These are phyloP conservation scores for Solanum ossicruentum DNA, from an alignment of 257 asterid species.

Conservation along the genomic window DNA sequence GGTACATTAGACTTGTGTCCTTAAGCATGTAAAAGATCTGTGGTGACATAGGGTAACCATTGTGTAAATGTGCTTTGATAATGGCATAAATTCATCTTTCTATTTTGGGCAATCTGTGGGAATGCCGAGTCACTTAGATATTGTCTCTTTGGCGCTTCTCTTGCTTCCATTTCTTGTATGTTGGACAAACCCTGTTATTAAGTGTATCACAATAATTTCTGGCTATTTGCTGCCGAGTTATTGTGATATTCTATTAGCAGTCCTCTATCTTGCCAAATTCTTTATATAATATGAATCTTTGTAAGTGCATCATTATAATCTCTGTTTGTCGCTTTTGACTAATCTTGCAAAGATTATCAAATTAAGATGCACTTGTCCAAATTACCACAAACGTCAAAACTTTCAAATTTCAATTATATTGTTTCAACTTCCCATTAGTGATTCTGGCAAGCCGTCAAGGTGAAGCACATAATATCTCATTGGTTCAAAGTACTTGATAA, in stretches of 20 bases:
- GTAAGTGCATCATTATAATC: not conserved
- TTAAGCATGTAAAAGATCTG: not conserved
- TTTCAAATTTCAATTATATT: not conserved
- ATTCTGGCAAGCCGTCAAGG: not conserved
- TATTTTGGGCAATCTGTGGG: not conserved
- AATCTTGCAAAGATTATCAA: not conserved
- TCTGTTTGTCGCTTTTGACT: not conserved
- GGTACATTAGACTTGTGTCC: slow-evolving; percentile 20
- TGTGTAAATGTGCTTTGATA: not conserved
- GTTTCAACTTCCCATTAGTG: not conserved
- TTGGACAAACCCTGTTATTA: not conserved
- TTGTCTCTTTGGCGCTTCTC: not conserved
- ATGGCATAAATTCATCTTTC: not conserved
- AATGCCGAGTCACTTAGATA: not conserved
- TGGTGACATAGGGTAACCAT: not conserved
- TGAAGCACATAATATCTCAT: not conserved
- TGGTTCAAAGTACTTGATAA: not conserved
- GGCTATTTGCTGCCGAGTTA: not conserved
- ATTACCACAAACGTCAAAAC: not conserved
- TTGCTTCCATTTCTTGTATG: not conserved
- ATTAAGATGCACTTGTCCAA: not conserved
- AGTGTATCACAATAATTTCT: not conserved
- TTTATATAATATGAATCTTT: not conserved
- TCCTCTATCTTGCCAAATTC: not conserved
- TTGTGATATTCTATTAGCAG: not conserved